Evolutionary conservation across 2,329 filamentous ascomycete species (phyloP), one percentile per base, ranked within the genome.

Genomic region (Myriangium duriaei): DNA sequence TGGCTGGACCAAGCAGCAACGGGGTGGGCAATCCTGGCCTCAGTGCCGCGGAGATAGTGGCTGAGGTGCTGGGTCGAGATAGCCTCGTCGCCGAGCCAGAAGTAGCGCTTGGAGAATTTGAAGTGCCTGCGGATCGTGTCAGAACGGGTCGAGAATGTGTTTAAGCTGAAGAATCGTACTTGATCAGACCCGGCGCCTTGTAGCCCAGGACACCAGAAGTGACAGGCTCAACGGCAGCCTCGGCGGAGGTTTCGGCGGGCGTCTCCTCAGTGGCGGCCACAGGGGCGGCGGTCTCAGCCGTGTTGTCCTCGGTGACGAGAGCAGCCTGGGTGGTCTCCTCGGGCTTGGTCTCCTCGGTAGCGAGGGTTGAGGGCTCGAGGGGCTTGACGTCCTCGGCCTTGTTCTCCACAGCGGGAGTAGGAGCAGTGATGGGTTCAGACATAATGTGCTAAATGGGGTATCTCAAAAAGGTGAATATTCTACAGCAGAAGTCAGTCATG

Each of bases 81-180:
- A 29, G 69, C 59, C 41, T 79, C 71, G 29, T 84, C 78, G 36
- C 68, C 64, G 49, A 68, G 59, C 65, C 64, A 69, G 57, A 96
- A 95, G 68, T 83, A 84, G 60, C 86, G 85, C 76, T 95, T 95
- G 61, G 79, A 76, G 67, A 86, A 87, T 52, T 84, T 77, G 55
- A 96, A 74, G 61, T 85, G 82, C 75, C 84, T 92, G 51, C 21
- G 7, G 5, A 2, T n/a, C 7, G 12, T 24, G 40, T 46, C 30
- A 45, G 45, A 37, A 7, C 19, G 12, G 40, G 41, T 18, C n/a
- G n/a, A 30, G 38, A 11, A 32, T 26, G 16, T 15, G 30, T 30
- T 11, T 6, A 17, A 39, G 50, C 48, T 54, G 47, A 13, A 19
- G 33, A 11, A 19, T 56, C 83, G 69, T 73, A 94, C 87, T 92